Percentiles rank a stretch among this genome's conserved stretches.
Conservation (phyloP, 345 rosid species). For the Combretum micranthum region DNA sequence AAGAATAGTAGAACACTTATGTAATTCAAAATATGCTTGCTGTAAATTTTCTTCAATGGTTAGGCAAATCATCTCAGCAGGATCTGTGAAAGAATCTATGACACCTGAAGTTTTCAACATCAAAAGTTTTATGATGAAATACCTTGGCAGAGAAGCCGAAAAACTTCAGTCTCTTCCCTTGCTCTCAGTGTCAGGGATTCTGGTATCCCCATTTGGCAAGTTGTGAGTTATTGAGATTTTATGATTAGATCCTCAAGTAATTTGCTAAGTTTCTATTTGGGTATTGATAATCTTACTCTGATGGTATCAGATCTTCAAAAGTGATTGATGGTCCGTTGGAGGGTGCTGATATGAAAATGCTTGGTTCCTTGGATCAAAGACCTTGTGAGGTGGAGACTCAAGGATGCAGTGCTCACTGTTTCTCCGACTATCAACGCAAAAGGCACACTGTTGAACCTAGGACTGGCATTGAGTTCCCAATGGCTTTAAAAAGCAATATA, state of each 20-base stretch:
- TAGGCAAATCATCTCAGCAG: constrained; percentile 23
- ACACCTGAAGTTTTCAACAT: constrained; percentile 30
- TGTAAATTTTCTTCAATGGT: constrained; percentile 22
- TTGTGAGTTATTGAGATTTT: constrained; percentile 39
- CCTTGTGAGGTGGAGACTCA: constrained; percentile 45
- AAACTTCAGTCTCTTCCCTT: constrained; percentile 44
- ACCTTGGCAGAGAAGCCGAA: constrained; percentile 52
- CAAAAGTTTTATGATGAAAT: constrained; percentile 37
- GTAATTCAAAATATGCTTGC: constrained; percentile 23
- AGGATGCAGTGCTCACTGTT: constrained; percentile 35
- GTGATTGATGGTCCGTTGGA: constrained; percentile 33
- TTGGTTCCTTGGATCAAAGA: constrained; percentile 31
- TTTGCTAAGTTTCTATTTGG: background rate
- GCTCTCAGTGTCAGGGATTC: constrained; percentile 56
- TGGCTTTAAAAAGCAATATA: constrained; percentile 31
- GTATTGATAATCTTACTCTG: background rate
- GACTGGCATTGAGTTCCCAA: constrained; percentile 85
- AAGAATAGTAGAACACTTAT: constrained; percentile 28
- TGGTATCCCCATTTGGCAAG: constrained; percentile 50
- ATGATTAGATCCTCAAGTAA: background rate
- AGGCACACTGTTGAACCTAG: constrained; percentile 57
- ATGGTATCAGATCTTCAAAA: constrained; percentile 44
- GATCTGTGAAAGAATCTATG: constrained; percentile 20
- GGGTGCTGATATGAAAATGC: constrained; percentile 27
- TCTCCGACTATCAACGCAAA: constrained; percentile 45